A percentile compares a stretch with the other conserved stretches of the same genome.
These are phyloP conservation scores for Malassezia equina DNA, from an alignment of 1,284 basidiomycete species.

Conservation along the genomic window DNA sequence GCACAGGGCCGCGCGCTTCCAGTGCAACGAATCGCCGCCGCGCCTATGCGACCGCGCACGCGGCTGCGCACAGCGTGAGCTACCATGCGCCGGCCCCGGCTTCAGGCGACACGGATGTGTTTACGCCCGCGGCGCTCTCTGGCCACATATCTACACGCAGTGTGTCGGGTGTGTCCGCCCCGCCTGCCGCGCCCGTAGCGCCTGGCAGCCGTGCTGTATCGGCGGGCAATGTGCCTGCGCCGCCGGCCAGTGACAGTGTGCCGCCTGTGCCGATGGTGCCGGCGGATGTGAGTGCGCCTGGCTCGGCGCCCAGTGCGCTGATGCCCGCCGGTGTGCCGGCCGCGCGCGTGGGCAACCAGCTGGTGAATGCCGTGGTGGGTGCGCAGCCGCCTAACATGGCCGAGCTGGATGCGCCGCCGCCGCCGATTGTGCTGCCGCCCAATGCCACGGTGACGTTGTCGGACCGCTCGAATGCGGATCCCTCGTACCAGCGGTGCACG, in stretches of 20 bases:
- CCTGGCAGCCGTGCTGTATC: not conserved
- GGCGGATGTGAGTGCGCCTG: not conserved
- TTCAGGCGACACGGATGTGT: not conserved
- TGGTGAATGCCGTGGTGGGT: conserved; percentile 20
- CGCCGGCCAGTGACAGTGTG: not conserved
- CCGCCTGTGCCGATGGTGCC: not conserved
- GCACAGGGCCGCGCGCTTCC: conserved; percentile 46
- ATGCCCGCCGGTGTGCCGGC: conserved; percentile 23
- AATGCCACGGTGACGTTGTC: conserved; percentile 66
- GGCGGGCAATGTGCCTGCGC: not conserved
- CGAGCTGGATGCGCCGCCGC: conserved; percentile 69
- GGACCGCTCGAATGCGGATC: conserved; percentile 71
- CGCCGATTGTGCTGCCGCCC: conserved; percentile 79
- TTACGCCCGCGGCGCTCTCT: conserved; percentile 6
- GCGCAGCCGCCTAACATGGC: conserved; percentile 61
- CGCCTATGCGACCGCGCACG: conserved; percentile 50
- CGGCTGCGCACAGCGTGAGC: conserved; percentile 45
- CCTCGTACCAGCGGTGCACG: conserved; percentile 84
- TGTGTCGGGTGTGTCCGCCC: not conserved
- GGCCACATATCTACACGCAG: conserved; percentile 13
- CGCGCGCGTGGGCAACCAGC: conserved; percentile 11
- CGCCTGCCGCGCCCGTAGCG: not conserved
- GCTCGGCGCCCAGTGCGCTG: not conserved
- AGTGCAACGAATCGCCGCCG: conserved; percentile 48
- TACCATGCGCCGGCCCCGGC: conserved; percentile 13